These are phyloP conservation scores for Zelopaecilomyces penicillatus DNA, from an alignment of 2,329 filamentous ascomycete species.

Conservation along the genomic window DNA sequence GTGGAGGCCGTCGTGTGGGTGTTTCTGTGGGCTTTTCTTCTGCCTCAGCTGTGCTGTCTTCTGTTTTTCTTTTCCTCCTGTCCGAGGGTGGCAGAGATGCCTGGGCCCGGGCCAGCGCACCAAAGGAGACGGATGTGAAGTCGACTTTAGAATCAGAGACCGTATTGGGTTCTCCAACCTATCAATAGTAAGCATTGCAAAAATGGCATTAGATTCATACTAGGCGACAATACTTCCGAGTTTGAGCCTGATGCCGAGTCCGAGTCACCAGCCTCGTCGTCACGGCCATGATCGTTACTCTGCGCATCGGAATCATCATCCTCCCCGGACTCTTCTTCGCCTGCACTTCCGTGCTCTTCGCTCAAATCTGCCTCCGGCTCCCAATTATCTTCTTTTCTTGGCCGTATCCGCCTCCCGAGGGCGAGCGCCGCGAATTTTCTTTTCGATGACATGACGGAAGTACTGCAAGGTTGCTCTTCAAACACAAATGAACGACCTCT, in stretches of 20 bases:
- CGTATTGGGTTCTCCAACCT: slow-evolving; percentile 19
- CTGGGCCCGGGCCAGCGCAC: slow-evolving; percentile 81
- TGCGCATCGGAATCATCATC: slow-evolving; percentile 23
- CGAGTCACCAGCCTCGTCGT: slow-evolving; percentile 21
- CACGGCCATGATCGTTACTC: slow-evolving; percentile 21
- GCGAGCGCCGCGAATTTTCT: slow-evolving; percentile 31
- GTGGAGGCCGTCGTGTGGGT: not conserved
- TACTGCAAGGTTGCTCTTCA: not conserved
- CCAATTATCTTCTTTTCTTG: slow-evolving; percentile 36
- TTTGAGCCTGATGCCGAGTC: slow-evolving; percentile 17
- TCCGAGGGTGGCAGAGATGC: slow-evolving; percentile 45
- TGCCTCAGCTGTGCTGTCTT: slow-evolving; percentile 18
- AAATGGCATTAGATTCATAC: not conserved
- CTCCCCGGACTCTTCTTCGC: slow-evolving; percentile 16
- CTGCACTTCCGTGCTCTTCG: slow-evolving; percentile 17
- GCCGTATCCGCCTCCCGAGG: slow-evolving; percentile 35
- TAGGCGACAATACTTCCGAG: slow-evolving; percentile 15
- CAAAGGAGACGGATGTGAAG: slow-evolving; percentile 67
- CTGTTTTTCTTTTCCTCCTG: slow-evolving; percentile 22
- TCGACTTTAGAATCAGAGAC: slow-evolving; percentile 32
- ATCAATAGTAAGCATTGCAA: not conserved
- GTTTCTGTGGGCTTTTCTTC: slow-evolving; percentile 21
- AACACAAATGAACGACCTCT: too few species aligned
- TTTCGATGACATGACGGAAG: slow-evolving; percentile 26
- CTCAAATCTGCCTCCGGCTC: slow-evolving; percentile 27